Conservation (phyloP, 257 asterid species). For the Solanum boliviense region DNA sequence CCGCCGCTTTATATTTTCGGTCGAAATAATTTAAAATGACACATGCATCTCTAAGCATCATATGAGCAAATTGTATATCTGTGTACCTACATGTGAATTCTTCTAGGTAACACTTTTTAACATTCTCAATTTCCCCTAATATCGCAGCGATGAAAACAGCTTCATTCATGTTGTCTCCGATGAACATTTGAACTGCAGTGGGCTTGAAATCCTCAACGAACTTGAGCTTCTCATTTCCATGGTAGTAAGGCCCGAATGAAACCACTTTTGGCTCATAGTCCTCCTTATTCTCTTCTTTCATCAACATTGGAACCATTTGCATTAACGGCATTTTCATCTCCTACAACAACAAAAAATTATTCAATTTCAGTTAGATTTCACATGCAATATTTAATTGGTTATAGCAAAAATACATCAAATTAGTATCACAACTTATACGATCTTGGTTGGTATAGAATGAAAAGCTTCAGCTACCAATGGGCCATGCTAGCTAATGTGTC, state of each 20-base stretch:
- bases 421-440: too few species aligned
- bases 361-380: too few species aligned
- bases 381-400: too few species aligned
- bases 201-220: neutral
- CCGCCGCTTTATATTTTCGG: fast-evolving
- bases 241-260: neutral
- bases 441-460: neutral
- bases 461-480: neutral
- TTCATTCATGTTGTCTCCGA: neutral
- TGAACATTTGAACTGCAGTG: neutral
- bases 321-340: neutral
- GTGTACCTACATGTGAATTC: neutral
- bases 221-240: neutral
- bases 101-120: neutral
- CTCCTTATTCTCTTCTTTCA: neutral
- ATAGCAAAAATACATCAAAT: too few species aligned
- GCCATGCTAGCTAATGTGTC: neutral
- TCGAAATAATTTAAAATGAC: neutral
- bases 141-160: fast-evolving
- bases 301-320: neutral
- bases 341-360: too few species aligned
- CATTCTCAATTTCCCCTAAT: neutral
- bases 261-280: neutral
- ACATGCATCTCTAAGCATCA: conserved; percentile 4
- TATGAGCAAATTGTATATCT: neutral